phyloP scores from a whole-genome alignment of 768 basidiomycete genomes.

The Pholiota molesta region DNA sequence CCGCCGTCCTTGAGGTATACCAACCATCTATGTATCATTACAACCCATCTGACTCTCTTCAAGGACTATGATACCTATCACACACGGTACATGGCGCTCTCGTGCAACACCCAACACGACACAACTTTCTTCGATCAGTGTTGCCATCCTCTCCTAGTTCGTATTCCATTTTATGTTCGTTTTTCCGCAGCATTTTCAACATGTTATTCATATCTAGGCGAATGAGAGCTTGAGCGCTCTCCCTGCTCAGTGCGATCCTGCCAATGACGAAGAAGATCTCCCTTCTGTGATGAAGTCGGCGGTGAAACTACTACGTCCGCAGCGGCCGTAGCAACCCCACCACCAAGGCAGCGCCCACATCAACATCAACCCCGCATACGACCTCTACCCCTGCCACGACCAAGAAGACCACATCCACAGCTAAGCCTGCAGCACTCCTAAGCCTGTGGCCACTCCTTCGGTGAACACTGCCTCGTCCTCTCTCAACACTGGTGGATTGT shows the following conservation, averaged over 20 bases:
- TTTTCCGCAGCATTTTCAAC: background rate
- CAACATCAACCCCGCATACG: constrained; percentile 14
- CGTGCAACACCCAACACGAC: constrained; percentile 50
- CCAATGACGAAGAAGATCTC: constrained; percentile 22
- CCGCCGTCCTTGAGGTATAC: constrained; percentile 47
- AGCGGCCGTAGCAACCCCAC: constrained; percentile 23
- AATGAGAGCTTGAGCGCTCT: constrained; percentile 52
- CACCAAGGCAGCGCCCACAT: constrained; percentile 22
- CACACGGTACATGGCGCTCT: constrained; percentile 60
- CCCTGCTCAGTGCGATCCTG: constrained; percentile 53
- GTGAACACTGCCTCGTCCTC: constrained; percentile 18
- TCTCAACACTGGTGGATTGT: constrained; percentile 49
- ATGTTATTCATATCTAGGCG: constrained; percentile 36
- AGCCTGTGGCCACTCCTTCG: constrained; percentile 16
- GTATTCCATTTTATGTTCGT: constrained; percentile 17
- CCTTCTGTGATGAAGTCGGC: constrained; percentile 27
- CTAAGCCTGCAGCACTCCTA: constrained; percentile 13
- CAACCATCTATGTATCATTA: background rate
- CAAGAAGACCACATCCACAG: constrained; percentile 5
- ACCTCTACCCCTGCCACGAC: background rate
- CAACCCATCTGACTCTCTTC: constrained; percentile 10
- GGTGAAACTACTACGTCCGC: constrained; percentile 12
- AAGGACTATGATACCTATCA: constrained; percentile 62
- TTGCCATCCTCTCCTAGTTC: constrained; percentile 71
- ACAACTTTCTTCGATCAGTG: constrained; percentile 66